Evolutionary conservation across 352 stramenopile genomes (phyloP).

Genomic region (Blastocystis sp.): DNA sequence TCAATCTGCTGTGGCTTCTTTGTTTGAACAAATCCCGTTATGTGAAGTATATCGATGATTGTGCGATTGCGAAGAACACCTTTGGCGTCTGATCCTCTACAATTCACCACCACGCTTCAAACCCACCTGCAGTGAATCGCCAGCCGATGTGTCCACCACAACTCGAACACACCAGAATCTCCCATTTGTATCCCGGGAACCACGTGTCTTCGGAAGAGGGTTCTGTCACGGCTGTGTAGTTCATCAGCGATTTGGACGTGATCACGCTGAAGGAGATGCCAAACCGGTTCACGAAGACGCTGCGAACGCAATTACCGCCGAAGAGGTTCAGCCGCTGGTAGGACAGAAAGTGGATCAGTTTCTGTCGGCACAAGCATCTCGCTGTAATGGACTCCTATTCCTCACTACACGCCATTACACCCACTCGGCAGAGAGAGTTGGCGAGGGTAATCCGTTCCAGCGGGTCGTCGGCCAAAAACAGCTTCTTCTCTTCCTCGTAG

Average conservation of each 20-base stretch:
- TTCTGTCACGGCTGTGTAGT: not conserved
- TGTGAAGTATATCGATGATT: not conserved
- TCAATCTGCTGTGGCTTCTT: constrained; percentile 1
- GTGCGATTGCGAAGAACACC: not conserved
- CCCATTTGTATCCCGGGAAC: constrained; percentile 26
- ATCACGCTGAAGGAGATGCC: constrained; percentile 15
- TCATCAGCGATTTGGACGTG: not conserved
- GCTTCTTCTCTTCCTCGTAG: not conserved
- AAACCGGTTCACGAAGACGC: not conserved
- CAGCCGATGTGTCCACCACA: constrained; percentile 27
- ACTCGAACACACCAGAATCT: constrained; percentile 11
- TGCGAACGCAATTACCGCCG: not conserved
- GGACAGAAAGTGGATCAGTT: not conserved
- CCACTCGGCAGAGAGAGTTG: not conserved
- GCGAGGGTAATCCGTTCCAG: not conserved
- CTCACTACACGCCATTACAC: not conserved
- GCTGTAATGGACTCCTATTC: not conserved
- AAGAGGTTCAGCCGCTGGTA: constrained; percentile 21
- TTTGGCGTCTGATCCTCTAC: not conserved
- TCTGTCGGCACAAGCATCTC: not conserved
- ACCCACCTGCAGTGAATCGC: constrained; percentile 7
- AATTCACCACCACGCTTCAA: not conserved
- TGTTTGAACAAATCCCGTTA: constrained; percentile 18
- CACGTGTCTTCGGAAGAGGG: not conserved
- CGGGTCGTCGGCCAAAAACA: not conserved